Base-by-base conservation (phyloP, 495 filamentous ascomycete genomes). In the Trichoderma parareesei region DNA sequence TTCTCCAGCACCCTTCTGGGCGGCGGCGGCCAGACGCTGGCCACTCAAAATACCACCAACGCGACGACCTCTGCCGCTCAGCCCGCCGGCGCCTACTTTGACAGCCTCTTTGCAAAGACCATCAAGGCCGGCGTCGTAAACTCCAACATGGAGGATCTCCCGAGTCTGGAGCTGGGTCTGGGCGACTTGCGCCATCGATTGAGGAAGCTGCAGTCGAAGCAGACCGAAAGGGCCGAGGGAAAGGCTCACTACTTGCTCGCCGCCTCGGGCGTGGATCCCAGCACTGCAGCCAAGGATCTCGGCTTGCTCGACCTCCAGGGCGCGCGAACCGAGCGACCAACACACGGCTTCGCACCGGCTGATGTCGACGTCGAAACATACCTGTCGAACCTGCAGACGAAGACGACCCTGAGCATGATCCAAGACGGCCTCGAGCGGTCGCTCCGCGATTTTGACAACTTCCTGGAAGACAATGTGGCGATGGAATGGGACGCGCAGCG, bases 401-500 rank as follows among this genome's bases (percentile, higher is more conserved):
- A 95, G 74, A 93, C 91, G 40, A 93, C 93, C 3, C 80, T 95
- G 64, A 92, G 88, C 69, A 93, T 96, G 84, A 91, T 97, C 64
- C 82, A 88, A 20, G 92, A 98, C 69, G 90, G 92, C 27, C 81
- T 97, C 67, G 85, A 92, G 68, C 86, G 92, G 64, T 91, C 92
- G 14, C 87, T 91, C 48, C 86, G 85, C 18, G 93, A 97, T 71
- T 98, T 99, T 68, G 92, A 99, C 71, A 74, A 82, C 46, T 97
- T 95, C 73, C 77, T 99, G 55, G 94, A 97, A 72, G 92, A 96
- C 68, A 93, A 94, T 71, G 88, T 97, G 7, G 90, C 91, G 8
- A 87, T 94, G 79, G 90, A 97, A 73, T 98, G 93, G 93, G 92
- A 98, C 64, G 86, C 88, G 6, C 94, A 98, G 76, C 87, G 93